A percentile compares a stretch with the other conserved stretches of the same genome.
Conservation (phyloP, 495 filamentous ascomycete genomes). For the Choiromyces venosus region DNA sequence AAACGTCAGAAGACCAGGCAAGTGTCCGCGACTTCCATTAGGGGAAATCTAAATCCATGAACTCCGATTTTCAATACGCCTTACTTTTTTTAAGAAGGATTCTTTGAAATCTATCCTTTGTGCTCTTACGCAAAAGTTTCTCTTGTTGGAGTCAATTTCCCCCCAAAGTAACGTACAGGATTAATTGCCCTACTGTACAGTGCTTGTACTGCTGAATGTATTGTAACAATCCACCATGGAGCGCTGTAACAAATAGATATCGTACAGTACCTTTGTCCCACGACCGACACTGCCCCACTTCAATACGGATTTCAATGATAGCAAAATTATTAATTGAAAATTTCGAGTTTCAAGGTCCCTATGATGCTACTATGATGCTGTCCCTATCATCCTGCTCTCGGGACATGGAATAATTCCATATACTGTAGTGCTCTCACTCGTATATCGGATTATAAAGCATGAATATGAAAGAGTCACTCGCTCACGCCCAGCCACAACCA, state of each 20-base stretch:
- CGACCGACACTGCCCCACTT: not conserved
- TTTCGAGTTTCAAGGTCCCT: not conserved
- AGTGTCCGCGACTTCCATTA: not conserved
- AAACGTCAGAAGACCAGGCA: not conserved
- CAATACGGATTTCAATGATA: not conserved
- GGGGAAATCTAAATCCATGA: not conserved
- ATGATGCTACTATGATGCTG: not conserved
- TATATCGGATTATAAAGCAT: not conserved
- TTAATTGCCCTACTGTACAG: not conserved
- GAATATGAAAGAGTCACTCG: not conserved
- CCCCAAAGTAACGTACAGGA: not conserved
- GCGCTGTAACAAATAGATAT: not conserved
- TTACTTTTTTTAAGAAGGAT: too few relatives aligned
- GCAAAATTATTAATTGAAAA: not conserved
- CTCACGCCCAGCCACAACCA: not conserved
- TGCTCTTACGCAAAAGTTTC: not conserved
- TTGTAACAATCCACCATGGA: not conserved
- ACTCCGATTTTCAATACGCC: not conserved
- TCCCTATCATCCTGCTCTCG: not conserved
- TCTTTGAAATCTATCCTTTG: not conserved
- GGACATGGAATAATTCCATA: not conserved
- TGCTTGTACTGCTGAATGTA: too few relatives aligned
- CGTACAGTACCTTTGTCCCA: not conserved
- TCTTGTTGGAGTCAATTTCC: not conserved
- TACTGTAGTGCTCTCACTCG: not conserved